These are phyloP conservation scores for Phytopythium delawarense DNA, from an alignment of 352 stramenopile species.

Conservation along the genomic window DNA sequence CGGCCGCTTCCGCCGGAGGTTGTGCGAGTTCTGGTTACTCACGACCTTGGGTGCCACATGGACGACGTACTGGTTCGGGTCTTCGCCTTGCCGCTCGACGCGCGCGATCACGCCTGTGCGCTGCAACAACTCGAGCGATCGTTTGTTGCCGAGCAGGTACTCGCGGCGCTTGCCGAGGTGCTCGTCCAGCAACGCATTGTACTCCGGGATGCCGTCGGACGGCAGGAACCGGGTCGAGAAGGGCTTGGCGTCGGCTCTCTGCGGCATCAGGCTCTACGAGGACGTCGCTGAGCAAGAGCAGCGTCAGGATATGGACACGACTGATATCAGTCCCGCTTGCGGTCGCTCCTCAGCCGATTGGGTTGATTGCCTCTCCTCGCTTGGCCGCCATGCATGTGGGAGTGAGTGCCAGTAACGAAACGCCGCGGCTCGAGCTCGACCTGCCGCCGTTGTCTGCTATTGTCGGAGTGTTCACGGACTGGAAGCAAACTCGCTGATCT, in stretches of 20 bases:
- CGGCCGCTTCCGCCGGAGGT: constrained; percentile 32
- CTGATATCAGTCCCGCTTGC: background rate
- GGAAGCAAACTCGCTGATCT: background rate
- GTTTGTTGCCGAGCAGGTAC: constrained; percentile 58
- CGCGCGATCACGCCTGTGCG: constrained; percentile 57
- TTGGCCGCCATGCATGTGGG: background rate
- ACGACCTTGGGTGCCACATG: constrained; percentile 44
- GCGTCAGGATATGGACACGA: background rate
- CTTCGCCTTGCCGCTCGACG: constrained; percentile 38
- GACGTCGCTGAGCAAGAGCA: background rate
- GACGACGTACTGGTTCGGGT: constrained; percentile 71
- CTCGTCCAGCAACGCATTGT: constrained; percentile 64
- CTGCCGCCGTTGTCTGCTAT: constrained; percentile 1
- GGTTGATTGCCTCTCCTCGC: background rate
- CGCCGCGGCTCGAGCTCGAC: background rate
- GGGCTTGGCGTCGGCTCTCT: background rate
- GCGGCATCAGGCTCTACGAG: constrained; percentile 7
- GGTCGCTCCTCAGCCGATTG: background rate
- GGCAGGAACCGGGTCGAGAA: constrained; percentile 69
- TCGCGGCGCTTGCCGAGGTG: constrained; percentile 59
- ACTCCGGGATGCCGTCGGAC: constrained; percentile 61
- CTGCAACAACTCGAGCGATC: constrained; percentile 51
- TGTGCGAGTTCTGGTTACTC: background rate
- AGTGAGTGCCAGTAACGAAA: background rate
- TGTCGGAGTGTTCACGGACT: background rate